Base-by-base conservation (phyloP, 2,329 filamentous ascomycete genomes). In the Aspergillus sp. region DNA sequence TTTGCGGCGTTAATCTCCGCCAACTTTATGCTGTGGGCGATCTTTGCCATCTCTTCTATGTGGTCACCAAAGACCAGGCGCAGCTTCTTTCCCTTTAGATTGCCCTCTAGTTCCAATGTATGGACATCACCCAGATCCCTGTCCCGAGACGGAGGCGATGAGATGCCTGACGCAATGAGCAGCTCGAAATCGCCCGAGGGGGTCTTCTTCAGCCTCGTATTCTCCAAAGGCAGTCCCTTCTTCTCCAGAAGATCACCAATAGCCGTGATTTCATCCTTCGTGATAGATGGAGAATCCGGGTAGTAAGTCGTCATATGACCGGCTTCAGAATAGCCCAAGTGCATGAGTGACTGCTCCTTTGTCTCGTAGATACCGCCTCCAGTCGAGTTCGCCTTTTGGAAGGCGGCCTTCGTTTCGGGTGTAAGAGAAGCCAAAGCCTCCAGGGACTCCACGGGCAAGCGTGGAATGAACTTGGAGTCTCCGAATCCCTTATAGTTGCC, bases 401-500 rank as follows among this genome's bases (percentile, higher is more conserved):
- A 89, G 61, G 84, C 80, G 56, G 79, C 78, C 64, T 82, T 77
- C 6, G 87, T 83, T 49, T 87, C 82, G 2, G 82, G 73, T 0
- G 73, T 74, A 14, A 81, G 79, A 14, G 79, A 77, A 42, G 86
- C 85, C 32, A 93, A 76, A 54, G 85, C 81, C 47, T 82, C 79
- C 54, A 92, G 80, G 4, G 79, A 81, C 53, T 82, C 80, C 60
- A 85, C 80, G 6, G 80, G 77, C 64, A 88, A 83, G 60, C 88
- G 80, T 2, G 89, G 89, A 52, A 94, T 81, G 66, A 94, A 92
- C 68, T 94, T 94, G 63, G 86, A 83, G 71, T 94, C 89, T 41
- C 90, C 90, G 64, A 92, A 93, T 61, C 87, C 88, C 76, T 93
- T 93, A 76, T 93, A 94, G 72, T 94, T 94, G 57, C 90, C 88